A percentile compares a stretch with the other conserved stretches of the same genome.
These are phyloP conservation scores for Alternaria tenuissima DNA, from an alignment of 2,329 filamentous ascomycete species.

Conservation along the genomic window DNA sequence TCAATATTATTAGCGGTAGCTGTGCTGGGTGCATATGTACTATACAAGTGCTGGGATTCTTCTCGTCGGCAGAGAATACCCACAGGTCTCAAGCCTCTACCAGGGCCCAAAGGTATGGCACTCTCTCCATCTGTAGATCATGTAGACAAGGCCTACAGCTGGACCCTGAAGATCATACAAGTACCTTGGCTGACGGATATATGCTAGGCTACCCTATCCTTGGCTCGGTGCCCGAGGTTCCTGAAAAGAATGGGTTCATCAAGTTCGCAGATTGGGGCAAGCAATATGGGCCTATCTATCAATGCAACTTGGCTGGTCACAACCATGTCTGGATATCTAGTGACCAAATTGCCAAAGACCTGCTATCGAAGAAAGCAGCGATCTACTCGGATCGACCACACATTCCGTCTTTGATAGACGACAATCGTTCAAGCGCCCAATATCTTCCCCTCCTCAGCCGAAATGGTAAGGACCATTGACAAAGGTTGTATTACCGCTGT, in stretches of 20 bases:
- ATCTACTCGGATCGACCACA: constrained; percentile 59
- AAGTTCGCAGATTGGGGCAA: constrained; percentile 58
- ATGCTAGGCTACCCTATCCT: constrained; percentile 53
- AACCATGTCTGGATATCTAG: constrained; percentile 58
- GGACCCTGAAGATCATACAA: background rate
- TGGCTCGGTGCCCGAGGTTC: constrained; percentile 54
- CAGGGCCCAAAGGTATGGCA: constrained; percentile 52
- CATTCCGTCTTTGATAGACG: constrained; percentile 55
- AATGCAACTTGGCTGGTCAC: constrained; percentile 54
- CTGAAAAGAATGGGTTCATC: constrained; percentile 55
- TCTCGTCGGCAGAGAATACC: constrained; percentile 42
- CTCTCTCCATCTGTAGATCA: constrained; percentile 8
- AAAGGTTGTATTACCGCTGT: background rate
- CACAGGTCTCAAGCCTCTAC: constrained; percentile 48
- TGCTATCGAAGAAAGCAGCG: constrained; percentile 54
- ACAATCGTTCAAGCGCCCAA: constrained; percentile 56
- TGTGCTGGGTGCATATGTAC: constrained; percentile 34
- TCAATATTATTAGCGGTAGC: constrained; percentile 37
- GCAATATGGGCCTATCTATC: constrained; percentile 57
- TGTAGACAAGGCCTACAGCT: background rate
- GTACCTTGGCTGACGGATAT: constrained; percentile 18
- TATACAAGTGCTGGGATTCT: constrained; percentile 40
- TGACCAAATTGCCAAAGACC: constrained; percentile 53
- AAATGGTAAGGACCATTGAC: constrained; percentile 46
- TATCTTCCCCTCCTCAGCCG: constrained; percentile 56